These are phyloP conservation scores for Wallacemonas sp. DNA, from an alignment of 208 protist genomes.

Conservation along the genomic window DNA sequence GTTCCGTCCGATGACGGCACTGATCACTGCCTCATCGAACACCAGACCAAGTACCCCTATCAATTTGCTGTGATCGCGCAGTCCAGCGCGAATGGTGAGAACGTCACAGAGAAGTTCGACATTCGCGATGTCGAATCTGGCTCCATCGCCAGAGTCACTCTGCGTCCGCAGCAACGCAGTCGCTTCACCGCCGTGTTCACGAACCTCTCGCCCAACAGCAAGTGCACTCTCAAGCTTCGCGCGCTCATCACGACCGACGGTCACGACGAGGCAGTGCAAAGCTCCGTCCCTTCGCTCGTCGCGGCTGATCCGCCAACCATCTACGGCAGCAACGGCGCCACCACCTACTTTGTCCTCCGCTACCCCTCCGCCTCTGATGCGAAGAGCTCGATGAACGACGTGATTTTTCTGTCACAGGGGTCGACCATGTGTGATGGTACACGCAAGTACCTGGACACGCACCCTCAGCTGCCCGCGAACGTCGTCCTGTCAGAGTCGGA, in stretches of 20 bases:
- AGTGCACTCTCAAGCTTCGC: conserved; percentile 48
- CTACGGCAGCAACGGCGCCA: conserved; percentile 27
- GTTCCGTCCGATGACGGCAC: conserved; percentile 16
- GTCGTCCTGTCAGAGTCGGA: conserved; percentile 16
- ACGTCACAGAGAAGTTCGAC: conserved; percentile 37
- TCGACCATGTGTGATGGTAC: conserved; percentile 15
- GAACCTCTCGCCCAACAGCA: conserved; percentile 39
- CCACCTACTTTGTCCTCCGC: conserved; percentile 49
- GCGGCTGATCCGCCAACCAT: conserved; percentile 56
- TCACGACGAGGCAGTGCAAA: not conserved
- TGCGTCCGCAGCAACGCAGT: conserved; percentile 30
- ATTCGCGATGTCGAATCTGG: conserved; percentile 63
- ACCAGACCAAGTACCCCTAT: conserved; percentile 72
- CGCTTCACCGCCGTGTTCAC: conserved; percentile 57
- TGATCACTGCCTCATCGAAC: conserved; percentile 55
- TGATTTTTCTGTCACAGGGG: conserved; percentile 19
- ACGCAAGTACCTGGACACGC: conserved; percentile 31
- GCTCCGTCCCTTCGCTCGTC: conserved; percentile 38
- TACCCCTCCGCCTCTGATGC: conserved; percentile 24
- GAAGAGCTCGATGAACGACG: conserved; percentile 9
- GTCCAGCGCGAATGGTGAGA: conserved; percentile 26
- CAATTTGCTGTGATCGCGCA: conserved; percentile 39
- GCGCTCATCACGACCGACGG: conserved; percentile 26
- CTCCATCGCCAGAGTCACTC: conserved; percentile 44
- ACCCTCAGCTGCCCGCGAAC: conserved; percentile 19